phyloP scores from a whole-genome alignment of 371 early-diverging fungal species.

The Blastocladiella emersonii region DNA sequence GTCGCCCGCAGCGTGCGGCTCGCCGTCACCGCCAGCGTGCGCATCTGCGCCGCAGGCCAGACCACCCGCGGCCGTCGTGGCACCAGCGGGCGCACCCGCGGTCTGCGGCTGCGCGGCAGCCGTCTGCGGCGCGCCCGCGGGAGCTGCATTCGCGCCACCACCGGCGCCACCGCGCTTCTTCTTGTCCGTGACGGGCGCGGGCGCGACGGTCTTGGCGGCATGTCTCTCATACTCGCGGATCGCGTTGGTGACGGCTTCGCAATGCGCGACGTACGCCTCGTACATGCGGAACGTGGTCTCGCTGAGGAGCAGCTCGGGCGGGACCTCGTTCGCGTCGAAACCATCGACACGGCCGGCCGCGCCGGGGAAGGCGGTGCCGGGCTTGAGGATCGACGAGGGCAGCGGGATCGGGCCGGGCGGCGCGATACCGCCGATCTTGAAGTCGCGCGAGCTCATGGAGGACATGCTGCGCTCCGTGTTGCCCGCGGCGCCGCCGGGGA shows the following conservation, averaged over 20 bases:
- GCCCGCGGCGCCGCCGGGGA: too few relatives aligned
- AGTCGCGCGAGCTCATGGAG: not conserved
- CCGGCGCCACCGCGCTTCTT: not conserved
- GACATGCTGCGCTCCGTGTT: not conserved
- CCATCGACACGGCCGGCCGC: too few relatives aligned
- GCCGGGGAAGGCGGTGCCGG: too few relatives aligned
- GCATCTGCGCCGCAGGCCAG: too few relatives aligned
- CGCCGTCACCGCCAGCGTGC: not conserved
- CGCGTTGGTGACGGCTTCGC: not conserved
- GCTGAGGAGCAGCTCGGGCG: constrained; percentile 4
- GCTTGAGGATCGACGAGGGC: too few relatives aligned
- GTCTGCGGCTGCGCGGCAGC: not conserved
- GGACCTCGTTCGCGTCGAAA: not conserved
- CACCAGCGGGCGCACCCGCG: not conserved
- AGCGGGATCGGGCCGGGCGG: too few relatives aligned
- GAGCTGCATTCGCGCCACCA: not conserved
- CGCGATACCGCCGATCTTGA: not conserved
- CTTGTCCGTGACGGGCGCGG: not conserved
- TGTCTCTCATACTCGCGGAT: not conserved
- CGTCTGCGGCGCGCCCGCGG: not conserved
- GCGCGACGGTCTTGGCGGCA: not conserved
- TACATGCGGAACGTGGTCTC: constrained; percentile 5
- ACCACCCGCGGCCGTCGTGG: not conserved
- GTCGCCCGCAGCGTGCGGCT: not conserved
- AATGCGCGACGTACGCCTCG: not conserved